Evolutionary conservation across 768 basidiomycete genomes (phyloP), one percentile per base, ranked within the genome.

Genomic region (Macrolepiota dolichaula): DNA sequence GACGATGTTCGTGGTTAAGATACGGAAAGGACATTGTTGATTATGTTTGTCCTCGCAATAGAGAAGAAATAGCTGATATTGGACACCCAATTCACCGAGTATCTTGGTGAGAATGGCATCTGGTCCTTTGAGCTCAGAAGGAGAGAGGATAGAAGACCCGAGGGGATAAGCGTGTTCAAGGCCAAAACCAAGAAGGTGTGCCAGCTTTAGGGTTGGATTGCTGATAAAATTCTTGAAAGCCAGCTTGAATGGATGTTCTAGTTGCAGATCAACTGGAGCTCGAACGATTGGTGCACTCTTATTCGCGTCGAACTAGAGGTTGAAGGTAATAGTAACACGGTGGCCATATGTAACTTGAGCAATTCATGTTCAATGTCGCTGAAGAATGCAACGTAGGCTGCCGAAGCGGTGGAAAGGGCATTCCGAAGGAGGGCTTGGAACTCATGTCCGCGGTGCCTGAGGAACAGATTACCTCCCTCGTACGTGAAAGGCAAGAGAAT

Each of bases 401-500:
- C 17, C 40, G 40, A 42, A 42, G 77, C 81, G 13, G n/a, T 42
- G 29, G 29, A 32, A 19, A 17, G 6, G 40, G 17, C 40, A 15
- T n/a, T 5, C n/a, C n/a, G 15, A 5, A 42, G 15, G 40, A 42
- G 17, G 40, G 15, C 40, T 42, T 42, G 40, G 15, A 42, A 42
- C 13, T 42, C 40, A 15, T 1, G 40, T 2, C 15, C 40, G n/a
- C 15, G 7, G 40, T 42, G 40, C 40, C 40, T 42, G 40, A 42
- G 15, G 40, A n/a, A 4, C 40, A 42, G 1, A n/a, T 15, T 42
- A 17, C 15, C 40, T 6, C 40, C 40, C 1, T 42, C 17, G 13
- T 42, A 17, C 6, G 17, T 5, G 13, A 19, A 76, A 2, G 81
- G 82, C 37, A 81, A 70, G 17, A 81, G 69, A 35, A 83, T 55